Conservation (phyloP, 306 rosid species). For the Trifolium pratense region DNA sequence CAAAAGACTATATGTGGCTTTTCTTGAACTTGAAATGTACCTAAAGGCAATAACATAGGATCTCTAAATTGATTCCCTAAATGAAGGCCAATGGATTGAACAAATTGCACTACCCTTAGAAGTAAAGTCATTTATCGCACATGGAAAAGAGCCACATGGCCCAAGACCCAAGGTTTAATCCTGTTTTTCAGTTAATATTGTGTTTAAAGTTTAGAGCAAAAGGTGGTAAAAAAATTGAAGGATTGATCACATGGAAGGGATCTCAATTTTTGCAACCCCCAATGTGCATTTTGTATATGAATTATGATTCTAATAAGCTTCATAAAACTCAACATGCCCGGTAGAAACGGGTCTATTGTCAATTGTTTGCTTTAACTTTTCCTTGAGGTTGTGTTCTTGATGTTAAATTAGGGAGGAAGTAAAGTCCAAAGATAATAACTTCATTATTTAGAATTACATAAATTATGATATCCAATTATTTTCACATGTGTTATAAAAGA, state of each 20-base stretch:
- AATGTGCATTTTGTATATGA: conserved; percentile 41
- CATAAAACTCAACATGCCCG: conserved; percentile 38
- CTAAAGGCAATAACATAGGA: conserved; percentile 55
- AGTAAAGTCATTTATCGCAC: conserved; percentile 59
- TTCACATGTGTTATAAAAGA: no score
- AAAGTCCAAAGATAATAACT: conserved; percentile 26
- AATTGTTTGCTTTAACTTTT: conserved; percentile 39
- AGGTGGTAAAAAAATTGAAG: conserved; percentile 18
- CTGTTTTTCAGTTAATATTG: conserved; percentile 49
- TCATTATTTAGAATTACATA: not conserved
- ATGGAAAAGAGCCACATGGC: conserved; percentile 56
- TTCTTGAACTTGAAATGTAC: conserved; percentile 57
- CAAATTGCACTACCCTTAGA: conserved; percentile 42
- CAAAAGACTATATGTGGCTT: conserved; percentile 37
- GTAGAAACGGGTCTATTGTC: conserved; percentile 42
- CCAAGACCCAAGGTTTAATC: conserved; percentile 44
- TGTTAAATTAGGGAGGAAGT: conserved; percentile 38
- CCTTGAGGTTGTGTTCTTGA: not conserved
- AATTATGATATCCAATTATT: no score
- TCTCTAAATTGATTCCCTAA: conserved; percentile 50
- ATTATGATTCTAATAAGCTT: conserved; percentile 13
- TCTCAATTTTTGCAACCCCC: conserved; percentile 47
- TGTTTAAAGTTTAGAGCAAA: conserved; percentile 21
- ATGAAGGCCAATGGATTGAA: conserved; percentile 48
- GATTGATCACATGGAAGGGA: conserved; percentile 50